These are phyloP conservation scores for Rhodotorula kratochvilovae DNA, from an alignment of 768 basidiomycete species.

Conservation along the genomic window DNA sequence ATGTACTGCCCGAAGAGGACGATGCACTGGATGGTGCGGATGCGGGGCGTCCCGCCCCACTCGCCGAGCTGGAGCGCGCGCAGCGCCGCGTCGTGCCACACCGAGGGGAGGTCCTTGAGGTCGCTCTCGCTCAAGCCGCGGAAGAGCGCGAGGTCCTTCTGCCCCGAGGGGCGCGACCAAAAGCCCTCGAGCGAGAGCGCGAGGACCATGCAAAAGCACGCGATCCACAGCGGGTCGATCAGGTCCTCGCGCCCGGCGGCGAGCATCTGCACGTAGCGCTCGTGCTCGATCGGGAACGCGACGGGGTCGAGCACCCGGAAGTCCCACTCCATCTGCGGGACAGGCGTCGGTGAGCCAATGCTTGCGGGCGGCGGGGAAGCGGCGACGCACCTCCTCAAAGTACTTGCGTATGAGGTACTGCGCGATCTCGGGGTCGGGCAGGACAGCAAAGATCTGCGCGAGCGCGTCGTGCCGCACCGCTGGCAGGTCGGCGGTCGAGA, in stretches of 20 bases:
- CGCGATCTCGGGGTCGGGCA: conserved; percentile 30
- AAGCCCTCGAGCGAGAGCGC: conserved; percentile 40
- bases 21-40: conserved; percentile 33
- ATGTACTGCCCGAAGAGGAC: conserved; percentile 19
- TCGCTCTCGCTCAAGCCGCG: conserved; percentile 29
- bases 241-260: conserved; percentile 13
- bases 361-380: not conserved
- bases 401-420: conserved; percentile 21
- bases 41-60: conserved; percentile 36
- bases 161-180: conserved; percentile 27
- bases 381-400: conserved; percentile 6
- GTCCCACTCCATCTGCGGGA: conserved; percentile 33
- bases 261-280: conserved; percentile 31
- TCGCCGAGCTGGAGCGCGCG: conserved; percentile 36
- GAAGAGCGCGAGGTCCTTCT: conserved; percentile 29
- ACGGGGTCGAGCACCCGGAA: conserved; percentile 26
- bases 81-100: conserved; percentile 39
- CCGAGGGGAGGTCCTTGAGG: conserved; percentile 29
- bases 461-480: conserved; percentile 17
- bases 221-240: conserved; percentile 37
- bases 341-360: not conserved
- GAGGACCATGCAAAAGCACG: conserved; percentile 37
- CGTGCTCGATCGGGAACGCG: conserved; percentile 27
- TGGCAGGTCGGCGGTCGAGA: conserved; percentile 26
- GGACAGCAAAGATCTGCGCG: conserved; percentile 31